Evolutionary conservation across 306 rosid genomes (phyloP).

Genomic region (Parietaria judaica): DNA sequence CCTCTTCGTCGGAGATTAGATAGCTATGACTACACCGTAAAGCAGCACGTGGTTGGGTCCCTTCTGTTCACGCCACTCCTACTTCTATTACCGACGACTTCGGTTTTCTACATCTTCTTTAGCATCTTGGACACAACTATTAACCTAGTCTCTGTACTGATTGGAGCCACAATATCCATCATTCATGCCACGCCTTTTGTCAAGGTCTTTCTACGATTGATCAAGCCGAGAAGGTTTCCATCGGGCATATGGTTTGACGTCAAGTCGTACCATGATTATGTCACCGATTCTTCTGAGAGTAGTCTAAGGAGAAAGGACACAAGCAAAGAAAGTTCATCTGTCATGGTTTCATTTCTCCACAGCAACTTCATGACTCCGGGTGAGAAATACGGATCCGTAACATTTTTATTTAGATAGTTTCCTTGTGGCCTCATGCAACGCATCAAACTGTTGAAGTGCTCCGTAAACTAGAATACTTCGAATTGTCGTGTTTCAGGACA

Average conservation of each 20-base stretch:
- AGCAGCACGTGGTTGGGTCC: conserved; percentile 88
- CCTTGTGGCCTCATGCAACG: background rate
- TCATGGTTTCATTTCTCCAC: conserved; percentile 64
- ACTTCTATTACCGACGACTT: conserved; percentile 81
- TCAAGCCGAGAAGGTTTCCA: conserved; percentile 62
- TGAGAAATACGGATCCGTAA: conserved; percentile 25
- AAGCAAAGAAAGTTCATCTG: conserved; percentile 30
- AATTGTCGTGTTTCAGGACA: conserved; percentile 26
- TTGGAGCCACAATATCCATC: conserved; percentile 55
- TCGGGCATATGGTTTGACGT: conserved; percentile 87
- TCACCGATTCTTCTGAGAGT: conserved; percentile 25
- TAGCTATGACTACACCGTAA: conserved; percentile 84
- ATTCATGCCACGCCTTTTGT: conserved; percentile 82
- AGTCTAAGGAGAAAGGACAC: conserved; percentile 26
- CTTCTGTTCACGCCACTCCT: conserved; percentile 71
- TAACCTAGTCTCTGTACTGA: conserved; percentile 50
- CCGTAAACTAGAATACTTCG: background rate
- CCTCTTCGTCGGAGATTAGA: conserved; percentile 92
- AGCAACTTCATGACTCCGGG: conserved; percentile 80
- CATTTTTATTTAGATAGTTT: too few species aligned
- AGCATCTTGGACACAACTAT: conserved; percentile 56
- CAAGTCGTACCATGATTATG: conserved; percentile 33
- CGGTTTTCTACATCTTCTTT: conserved; percentile 86
- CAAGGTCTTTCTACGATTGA: conserved; percentile 68
- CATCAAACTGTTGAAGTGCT: too few species aligned